Percentiles rank a stretch among this genome's conserved stretches.
Conservation (phyloP, 1,139 yeast species). For the Chernovozyma sophiae-reginae region DNA sequence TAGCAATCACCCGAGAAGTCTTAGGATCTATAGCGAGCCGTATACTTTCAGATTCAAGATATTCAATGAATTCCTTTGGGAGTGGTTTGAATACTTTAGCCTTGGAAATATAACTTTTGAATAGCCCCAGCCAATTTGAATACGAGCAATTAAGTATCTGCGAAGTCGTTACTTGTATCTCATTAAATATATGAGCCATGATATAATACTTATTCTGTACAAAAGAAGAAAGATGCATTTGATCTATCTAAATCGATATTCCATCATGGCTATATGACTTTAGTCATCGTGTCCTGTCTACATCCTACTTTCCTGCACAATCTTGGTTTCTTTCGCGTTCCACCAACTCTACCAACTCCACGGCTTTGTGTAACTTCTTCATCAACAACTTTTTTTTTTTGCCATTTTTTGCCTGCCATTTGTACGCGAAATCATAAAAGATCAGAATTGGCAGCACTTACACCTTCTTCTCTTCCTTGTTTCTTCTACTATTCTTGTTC, state of each 20-base stretch:
- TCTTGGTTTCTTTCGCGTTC: neutral
- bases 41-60: constrained; percentile 75
- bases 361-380: constrained; percentile 1
- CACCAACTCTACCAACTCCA: neutral
- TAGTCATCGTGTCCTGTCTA: too few relatives aligned
- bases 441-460: too few relatives aligned
- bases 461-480: too few relatives aligned
- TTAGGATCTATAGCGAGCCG: constrained; percentile 51
- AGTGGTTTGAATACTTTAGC: constrained; percentile 59
- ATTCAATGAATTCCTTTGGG: constrained; percentile 64
- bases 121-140: constrained; percentile 66
- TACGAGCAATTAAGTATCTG: constrained; percentile 67
- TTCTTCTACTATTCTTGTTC: too few relatives aligned
- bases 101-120: constrained; percentile 47
- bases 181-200: constrained; percentile 23
- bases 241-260: too few relatives aligned
- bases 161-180: constrained; percentile 35
- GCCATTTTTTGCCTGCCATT: constrained; percentile 8
- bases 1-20: constrained; percentile 28
- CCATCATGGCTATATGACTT: too few relatives aligned
- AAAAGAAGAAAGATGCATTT: too few relatives aligned
- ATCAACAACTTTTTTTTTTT: neutral
- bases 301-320: too few relatives aligned
- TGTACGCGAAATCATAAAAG: constrained; percentile 8
- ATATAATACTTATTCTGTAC: too few relatives aligned